Percentiles rank a stretch among this genome's conserved stretches.
phyloP scores from a whole-genome alignment of 441 rosid species.

The Euphorbia neoarborescens region DNA sequence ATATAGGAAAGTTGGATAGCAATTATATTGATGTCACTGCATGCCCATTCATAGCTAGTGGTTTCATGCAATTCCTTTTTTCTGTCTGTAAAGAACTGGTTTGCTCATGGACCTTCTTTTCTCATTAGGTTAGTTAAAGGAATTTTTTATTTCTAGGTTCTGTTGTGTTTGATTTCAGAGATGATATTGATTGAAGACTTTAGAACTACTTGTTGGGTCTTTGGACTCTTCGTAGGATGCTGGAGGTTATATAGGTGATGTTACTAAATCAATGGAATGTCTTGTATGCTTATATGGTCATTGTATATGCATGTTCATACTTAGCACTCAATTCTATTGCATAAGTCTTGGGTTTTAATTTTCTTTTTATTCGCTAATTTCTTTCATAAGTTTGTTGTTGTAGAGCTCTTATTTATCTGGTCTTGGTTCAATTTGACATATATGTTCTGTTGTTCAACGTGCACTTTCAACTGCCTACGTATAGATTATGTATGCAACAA shows the following conservation, averaged over 20 bases:
- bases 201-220: background rate
- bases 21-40: slow-evolving; percentile 10
- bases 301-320: no score
- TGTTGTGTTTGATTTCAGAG: background rate
- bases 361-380: no score
- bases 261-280: background rate
- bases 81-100: slow-evolving; percentile 3
- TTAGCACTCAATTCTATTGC: no score
- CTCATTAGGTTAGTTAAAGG: background rate
- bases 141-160: background rate
- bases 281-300: background rate
- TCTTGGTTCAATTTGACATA: no score
- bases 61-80: background rate
- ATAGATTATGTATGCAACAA: no score
- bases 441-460: no score
- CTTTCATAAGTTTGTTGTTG: no score
- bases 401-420: no score
- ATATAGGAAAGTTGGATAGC: slow-evolving; percentile 7
- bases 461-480: no score
- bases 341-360: no score
- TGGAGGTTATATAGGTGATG: background rate
- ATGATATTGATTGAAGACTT: background rate
- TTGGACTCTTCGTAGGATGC: background rate
- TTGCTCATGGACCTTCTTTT: background rate
- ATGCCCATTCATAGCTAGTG: slow-evolving; percentile 9